Conservation (phyloP, 352 stramenopile genomes). For the Hyaloperonospora brassicae region DNA sequence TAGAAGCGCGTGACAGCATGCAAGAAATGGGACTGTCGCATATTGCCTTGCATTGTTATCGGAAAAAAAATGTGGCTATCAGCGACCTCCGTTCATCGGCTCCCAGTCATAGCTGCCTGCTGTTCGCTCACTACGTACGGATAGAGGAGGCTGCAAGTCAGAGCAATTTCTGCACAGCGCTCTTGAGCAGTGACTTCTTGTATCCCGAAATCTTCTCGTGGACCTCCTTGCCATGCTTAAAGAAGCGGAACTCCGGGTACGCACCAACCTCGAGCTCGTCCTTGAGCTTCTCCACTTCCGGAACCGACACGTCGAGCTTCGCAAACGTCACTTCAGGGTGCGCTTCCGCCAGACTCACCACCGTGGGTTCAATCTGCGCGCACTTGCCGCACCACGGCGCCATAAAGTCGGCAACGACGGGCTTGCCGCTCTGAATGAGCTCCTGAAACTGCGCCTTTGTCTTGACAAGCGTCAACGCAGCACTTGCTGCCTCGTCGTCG, state of each 20-base stretch:
- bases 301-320: conserved; percentile 66
- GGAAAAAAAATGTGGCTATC: conserved; percentile 3
- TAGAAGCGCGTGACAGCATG: not conserved
- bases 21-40: conserved; percentile 1
- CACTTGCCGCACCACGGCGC: conserved; percentile 86
- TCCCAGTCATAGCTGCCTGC: not conserved
- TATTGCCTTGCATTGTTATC: conserved; percentile 11
- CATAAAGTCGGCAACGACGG: conserved; percentile 75
- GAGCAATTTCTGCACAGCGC: conserved; percentile 49
- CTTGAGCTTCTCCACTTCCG: conserved; percentile 69
- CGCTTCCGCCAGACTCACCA: conserved; percentile 57
- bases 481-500: conserved; percentile 36
- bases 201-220: conserved; percentile 66
- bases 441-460: conserved; percentile 53
- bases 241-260: conserved; percentile 83
- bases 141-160: conserved; percentile 4
- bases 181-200: conserved; percentile 79
- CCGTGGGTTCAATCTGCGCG: conserved; percentile 70
- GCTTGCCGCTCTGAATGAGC: conserved; percentile 59
- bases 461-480: conserved; percentile 44
- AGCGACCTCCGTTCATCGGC: not conserved
- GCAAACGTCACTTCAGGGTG: conserved; percentile 68
- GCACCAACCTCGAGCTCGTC: conserved; percentile 60
- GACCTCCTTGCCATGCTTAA: conserved; percentile 74
- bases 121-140: too few relatives aligned